Evolutionary conservation across 106 monocot species (phyloP).

Genomic region (Platanthera guangdongensis): DNA sequence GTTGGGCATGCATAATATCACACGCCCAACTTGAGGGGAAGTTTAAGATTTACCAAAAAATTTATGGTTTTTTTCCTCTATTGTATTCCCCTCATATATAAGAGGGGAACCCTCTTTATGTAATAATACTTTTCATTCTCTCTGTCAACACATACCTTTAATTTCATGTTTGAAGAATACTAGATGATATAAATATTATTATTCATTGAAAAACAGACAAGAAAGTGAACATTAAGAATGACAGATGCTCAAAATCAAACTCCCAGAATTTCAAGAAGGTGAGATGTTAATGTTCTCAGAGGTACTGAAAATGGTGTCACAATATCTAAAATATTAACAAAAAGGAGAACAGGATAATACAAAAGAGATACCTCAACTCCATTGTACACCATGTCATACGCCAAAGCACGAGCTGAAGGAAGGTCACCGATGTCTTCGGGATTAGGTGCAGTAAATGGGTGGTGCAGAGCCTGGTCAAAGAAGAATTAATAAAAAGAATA

Average conservation of each 20-base stretch:
- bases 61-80: too few relatives aligned
- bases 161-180: not conserved
- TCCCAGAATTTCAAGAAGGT: not conserved
- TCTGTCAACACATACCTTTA: not conserved
- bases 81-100: too few relatives aligned
- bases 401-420: constrained; percentile 79
- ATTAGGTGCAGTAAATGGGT: constrained; percentile 96
- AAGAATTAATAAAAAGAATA: constrained; percentile 2
- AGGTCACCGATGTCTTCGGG: constrained; percentile 86
- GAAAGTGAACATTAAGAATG: not conserved
- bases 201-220: not conserved
- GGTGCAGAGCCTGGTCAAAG: constrained; percentile 71
- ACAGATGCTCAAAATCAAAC: not conserved
- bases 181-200: not conserved
- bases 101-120: too few relatives aligned
- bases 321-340: not conserved
- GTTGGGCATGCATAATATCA: too few relatives aligned
- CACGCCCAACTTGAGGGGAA: too few relatives aligned
- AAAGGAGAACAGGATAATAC: not conserved
- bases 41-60: too few relatives aligned
- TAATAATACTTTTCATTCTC: too few relatives aligned
- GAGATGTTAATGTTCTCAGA: not conserved
- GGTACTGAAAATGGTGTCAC: not conserved
- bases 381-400: constrained; percentile 99
- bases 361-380: constrained; percentile 71